Percentiles rank a stretch among this genome's conserved stretches.
phyloP scores from a whole-genome alignment of 1,139 yeast species.

The Yamadazyma conglobata region DNA sequence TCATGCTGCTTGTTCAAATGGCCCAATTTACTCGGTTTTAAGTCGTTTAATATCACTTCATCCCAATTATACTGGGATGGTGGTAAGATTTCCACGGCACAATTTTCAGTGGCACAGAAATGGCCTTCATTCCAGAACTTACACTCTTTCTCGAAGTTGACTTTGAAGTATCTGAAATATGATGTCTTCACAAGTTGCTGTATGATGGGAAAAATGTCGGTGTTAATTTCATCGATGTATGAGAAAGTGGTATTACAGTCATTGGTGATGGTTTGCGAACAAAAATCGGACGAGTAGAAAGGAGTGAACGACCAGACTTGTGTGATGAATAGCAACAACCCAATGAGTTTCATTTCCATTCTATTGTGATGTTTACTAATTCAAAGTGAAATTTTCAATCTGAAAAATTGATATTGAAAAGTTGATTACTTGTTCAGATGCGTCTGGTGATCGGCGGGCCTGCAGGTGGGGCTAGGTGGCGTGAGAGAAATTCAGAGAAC shows the following conservation, averaged over 20 bases:
- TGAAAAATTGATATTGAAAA: no score
- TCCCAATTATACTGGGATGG: slow-evolving; percentile 54
- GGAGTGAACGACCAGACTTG: slow-evolving; percentile 24
- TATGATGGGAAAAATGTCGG: slow-evolving; percentile 45
- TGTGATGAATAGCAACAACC: not conserved
- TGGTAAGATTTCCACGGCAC: slow-evolving; percentile 78
- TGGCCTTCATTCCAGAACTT: slow-evolving; percentile 82
- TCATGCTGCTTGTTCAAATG: slow-evolving; percentile 19
- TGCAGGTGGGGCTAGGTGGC: no score
- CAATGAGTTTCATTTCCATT: no score
- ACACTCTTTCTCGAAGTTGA: slow-evolving; percentile 82
- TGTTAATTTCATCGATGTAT: slow-evolving; percentile 40
- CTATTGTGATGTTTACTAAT: no score
- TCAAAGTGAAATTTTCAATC: no score
- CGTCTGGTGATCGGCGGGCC: no score
- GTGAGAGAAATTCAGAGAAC: no score
- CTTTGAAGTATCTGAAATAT: slow-evolving; percentile 82
- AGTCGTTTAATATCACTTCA: slow-evolving; percentile 55
- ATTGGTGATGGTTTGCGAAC: slow-evolving; percentile 46
- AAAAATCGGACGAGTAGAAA: slow-evolving; percentile 45
- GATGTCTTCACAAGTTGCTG: slow-evolving; percentile 58
- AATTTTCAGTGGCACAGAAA: slow-evolving; percentile 89
- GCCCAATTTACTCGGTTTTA: slow-evolving; percentile 47
- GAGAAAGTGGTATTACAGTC: slow-evolving; percentile 48
- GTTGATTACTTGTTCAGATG: no score